Conservation (phyloP, 805 yeast species). For the Myxozyma neglecta region DNA sequence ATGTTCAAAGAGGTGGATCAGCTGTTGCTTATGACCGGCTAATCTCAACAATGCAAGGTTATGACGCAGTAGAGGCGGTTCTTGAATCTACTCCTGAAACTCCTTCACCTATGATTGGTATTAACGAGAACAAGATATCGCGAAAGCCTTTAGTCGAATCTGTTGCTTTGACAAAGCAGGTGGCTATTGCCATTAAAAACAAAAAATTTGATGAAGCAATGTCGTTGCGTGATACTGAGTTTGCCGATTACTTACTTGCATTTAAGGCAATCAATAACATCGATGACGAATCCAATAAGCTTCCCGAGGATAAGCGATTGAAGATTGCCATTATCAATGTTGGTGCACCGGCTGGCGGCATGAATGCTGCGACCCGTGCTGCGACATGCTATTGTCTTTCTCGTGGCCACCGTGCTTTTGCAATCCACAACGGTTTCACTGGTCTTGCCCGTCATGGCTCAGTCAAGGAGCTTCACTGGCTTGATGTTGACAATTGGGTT, state of each 20-base stretch:
- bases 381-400: slow-evolving; percentile 86
- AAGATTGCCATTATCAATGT: slow-evolving; percentile 84
- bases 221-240: slow-evolving; percentile 81
- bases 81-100: slow-evolving; percentile 82
- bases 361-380: slow-evolving; percentile 90
- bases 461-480: slow-evolving; percentile 72
- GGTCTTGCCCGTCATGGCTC: slow-evolving; percentile 91
- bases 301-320: slow-evolving; percentile 62
- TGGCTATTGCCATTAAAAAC: slow-evolving; percentile 78
- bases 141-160: slow-evolving; percentile 88
- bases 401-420: slow-evolving; percentile 85
- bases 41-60: slow-evolving; percentile 94
- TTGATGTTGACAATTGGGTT: slow-evolving; percentile 85
- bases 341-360: slow-evolving; percentile 97
- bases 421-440: slow-evolving; percentile 89
- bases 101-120: slow-evolving; percentile 93
- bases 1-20: slow-evolving; percentile 98
- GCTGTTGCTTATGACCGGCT: slow-evolving; percentile 94
- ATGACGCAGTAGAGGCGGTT: slow-evolving; percentile 93
- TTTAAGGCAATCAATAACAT: slow-evolving; percentile 64
- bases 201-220: slow-evolving; percentile 87
- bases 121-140: slow-evolving; percentile 81
- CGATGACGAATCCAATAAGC: slow-evolving; percentile 59
- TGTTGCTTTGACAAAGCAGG: slow-evolving; percentile 81
- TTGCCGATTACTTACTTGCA: slow-evolving; percentile 74